Evolutionary conservation across 345 rosid species (phyloP), one percentile per base, ranked within the genome.

Genomic region (Erucastrum elatum): DNA sequence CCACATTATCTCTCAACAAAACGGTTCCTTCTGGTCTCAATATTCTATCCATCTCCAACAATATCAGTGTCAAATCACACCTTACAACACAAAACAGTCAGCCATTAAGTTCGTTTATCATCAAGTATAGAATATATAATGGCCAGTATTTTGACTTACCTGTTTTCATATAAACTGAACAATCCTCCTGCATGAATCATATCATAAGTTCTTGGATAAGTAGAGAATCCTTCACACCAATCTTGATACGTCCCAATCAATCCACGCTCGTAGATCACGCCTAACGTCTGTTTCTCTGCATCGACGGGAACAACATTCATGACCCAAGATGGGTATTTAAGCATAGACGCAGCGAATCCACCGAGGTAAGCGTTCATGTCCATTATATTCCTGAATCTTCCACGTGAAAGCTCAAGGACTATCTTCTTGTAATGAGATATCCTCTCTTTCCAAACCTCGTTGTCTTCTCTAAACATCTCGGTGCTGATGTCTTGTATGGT

Each of bases 191-290:
- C 99, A 76, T 95, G 99, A 76, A 95, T 90, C 83, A 95, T 89
- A 84, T 92, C 99, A 11, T 95, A 95, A 0, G 99, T 95, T 78
- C 99, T 88, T 61, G 99, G 99, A 86, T 95, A 95, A 0, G 98
- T 95, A 1, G 99, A 95, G 83, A 95, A 86, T 6, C 97, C 94
- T 86, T 94, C 99, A 21, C 99, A 94, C 99, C 98, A 94, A 64
- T 94, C 97, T 62, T 92, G 97, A 68, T 94, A 91, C 0, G 96
- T 81, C 8, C 99, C 98, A 1, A 94, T 88, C 25, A 92, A 75
- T 10, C 99, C 99, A 56, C 99, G 87, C 49, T 94, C 97, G 34
- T 82, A 94, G 73, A 94, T 84, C 5, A 78, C 88, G 21, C 99
- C 97, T 17, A 94, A 77, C 0, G 99, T 92, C 84, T 94, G 91